These are phyloP conservation scores for Lactuca sativa DNA, from an alignment of 129 eudicot genomes.

Conservation along the genomic window DNA sequence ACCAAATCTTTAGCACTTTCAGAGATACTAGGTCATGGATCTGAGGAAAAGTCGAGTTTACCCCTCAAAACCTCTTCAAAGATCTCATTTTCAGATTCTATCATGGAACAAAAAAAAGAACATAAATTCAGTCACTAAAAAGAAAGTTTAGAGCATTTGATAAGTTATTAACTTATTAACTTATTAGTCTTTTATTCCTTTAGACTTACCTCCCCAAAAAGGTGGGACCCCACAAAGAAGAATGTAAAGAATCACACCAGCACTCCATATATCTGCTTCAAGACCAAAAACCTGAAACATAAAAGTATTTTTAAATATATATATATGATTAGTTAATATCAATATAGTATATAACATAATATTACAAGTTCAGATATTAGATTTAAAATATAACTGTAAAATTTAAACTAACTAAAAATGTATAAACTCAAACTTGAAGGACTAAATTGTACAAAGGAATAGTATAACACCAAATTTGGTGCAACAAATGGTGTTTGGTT, in stretches of 20 bases:
- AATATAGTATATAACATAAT: too few relatives aligned
- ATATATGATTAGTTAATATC: too few relatives aligned
- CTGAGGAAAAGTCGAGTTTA: conserved; percentile 64
- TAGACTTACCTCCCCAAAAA: conserved; percentile 82
- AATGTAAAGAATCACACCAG: conserved; percentile 83
- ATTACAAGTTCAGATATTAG: too few relatives aligned
- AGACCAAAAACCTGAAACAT: conserved; percentile 48
- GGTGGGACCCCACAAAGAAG: conserved; percentile 90
- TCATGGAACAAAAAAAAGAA: conserved; percentile 1
- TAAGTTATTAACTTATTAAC: neutral
- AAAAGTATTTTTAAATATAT: too few relatives aligned
- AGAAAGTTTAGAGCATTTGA: neutral
- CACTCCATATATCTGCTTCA: conserved; percentile 91
- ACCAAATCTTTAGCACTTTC: conserved; percentile 82
- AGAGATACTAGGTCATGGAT: conserved; percentile 91
- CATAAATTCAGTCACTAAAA: neutral
- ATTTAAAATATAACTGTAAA: too few relatives aligned
- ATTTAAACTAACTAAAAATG: too few relatives aligned
- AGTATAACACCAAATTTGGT: too few relatives aligned
- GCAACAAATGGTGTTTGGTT: too few relatives aligned
- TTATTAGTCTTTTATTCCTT: neutral
- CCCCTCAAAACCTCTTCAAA: conserved; percentile 78
- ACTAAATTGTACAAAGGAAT: too few relatives aligned
- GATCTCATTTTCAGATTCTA: conserved; percentile 79
- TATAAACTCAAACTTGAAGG: too few relatives aligned